Evolutionary conservation across 75 land plant species (phyloP).

Genomic region (Selaginella tamariscina): DNA sequence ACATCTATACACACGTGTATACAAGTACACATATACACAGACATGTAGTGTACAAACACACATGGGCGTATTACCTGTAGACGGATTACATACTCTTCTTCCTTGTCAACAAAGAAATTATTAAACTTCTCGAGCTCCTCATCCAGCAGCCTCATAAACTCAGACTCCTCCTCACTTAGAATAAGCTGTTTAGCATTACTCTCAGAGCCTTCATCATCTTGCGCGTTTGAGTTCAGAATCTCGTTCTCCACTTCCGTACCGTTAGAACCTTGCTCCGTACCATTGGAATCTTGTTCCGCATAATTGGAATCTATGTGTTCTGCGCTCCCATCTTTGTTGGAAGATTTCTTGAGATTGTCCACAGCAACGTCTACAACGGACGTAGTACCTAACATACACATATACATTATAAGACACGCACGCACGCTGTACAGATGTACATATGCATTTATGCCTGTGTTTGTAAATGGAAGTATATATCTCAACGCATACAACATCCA

Average conservation of each 20-base stretch:
- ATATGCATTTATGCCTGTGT: no score
- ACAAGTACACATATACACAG: no score
- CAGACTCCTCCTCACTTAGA: slow-evolving; percentile 25
- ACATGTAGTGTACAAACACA: no score
- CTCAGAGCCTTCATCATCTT: slow-evolving; percentile 1
- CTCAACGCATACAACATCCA: no score
- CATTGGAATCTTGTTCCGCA: no score
- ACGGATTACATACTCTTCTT: slow-evolving; percentile 70
- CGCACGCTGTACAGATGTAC: no score
- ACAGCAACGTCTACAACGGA: not conserved
- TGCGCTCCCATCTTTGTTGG: not conserved
- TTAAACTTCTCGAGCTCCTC: slow-evolving; percentile 80
- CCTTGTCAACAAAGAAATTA: slow-evolving; percentile 60
- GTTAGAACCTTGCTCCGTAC: slow-evolving; percentile 12
- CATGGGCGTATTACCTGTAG: slow-evolving; percentile 57
- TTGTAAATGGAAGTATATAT: no score
- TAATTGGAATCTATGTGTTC: not conserved
- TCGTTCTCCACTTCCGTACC: not conserved
- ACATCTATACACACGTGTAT: no score
- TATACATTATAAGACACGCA: no score
- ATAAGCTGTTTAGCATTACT: not conserved
- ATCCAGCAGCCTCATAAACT: slow-evolving; percentile 46
- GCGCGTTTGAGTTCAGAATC: slow-evolving; percentile 11
- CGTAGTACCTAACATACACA: no score
- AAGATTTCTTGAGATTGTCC: slow-evolving; percentile 22